Evolutionary conservation across 441 rosid genomes (phyloP).

Genomic region (Pelargonium myrrhifolium): DNA sequence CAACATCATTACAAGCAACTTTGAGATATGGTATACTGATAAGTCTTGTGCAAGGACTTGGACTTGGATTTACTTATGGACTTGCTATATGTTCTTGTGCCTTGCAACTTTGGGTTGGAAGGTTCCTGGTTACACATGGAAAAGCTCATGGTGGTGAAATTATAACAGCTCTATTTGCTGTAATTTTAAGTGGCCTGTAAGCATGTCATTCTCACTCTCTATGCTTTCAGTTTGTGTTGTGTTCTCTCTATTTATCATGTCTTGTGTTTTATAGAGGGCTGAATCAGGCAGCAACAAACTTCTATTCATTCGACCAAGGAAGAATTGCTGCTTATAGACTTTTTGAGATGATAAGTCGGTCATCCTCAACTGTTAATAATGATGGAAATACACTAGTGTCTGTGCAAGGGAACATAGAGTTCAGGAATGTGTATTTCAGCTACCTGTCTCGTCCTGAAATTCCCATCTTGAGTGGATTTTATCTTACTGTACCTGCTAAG

Average conservation of each 20-base stretch:
- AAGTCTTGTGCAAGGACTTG: slow-evolving; percentile 99
- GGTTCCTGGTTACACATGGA: slow-evolving; percentile 51
- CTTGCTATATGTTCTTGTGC: slow-evolving; percentile 99
- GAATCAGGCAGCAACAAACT: slow-evolving; percentile 98
- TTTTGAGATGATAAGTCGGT: slow-evolving; percentile 95
- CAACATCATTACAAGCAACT: slow-evolving; percentile 96
- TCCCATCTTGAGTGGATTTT: slow-evolving; percentile 94
- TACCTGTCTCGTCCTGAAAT: slow-evolving; percentile 96
- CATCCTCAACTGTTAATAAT: slow-evolving; percentile 62
- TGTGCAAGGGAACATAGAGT: slow-evolving; percentile 91
- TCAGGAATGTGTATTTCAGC: slow-evolving; percentile 96
- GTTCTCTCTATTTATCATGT: slow-evolving; percentile 15
- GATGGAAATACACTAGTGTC: slow-evolving; percentile 56
- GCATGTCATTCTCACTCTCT: slow-evolving; percentile 30
- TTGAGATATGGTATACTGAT: slow-evolving; percentile 90
- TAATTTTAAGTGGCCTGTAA: slow-evolving; percentile 98
- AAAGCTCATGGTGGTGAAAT: slow-evolving; percentile 94
- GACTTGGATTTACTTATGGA: slow-evolving; percentile 98
- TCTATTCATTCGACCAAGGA: slow-evolving; percentile 98
- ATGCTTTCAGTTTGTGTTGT: slow-evolving; percentile 13
- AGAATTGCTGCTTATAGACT: slow-evolving; percentile 95
- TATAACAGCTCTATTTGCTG: slow-evolving; percentile 83
- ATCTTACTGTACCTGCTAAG: slow-evolving; percentile 93
- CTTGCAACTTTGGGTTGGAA: slow-evolving; percentile 95
- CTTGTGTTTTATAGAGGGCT: slow-evolving; percentile 58